phyloP scores from a whole-genome alignment of 129 eudicot genomes.

The Flaveria ramosissima region DNA sequence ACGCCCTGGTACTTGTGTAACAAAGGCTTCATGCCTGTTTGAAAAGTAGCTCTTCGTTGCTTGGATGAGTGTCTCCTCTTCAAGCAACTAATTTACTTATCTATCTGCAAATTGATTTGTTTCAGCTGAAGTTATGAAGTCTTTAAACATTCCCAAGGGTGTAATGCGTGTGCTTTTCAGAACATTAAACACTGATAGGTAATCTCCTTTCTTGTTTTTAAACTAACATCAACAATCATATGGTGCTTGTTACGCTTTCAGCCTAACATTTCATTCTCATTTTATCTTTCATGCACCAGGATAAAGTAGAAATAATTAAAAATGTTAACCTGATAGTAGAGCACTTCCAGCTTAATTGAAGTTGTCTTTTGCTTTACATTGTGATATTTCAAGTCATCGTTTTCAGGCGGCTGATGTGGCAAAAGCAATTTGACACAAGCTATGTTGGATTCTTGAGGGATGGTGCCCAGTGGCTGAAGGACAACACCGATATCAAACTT shows the following conservation, averaged over 20 bases:
- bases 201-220: not conserved
- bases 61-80: not conserved
- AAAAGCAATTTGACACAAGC: constrained; percentile 54
- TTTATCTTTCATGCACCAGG: not conserved
- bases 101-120: constrained; percentile 8
- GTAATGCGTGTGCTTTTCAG: constrained; percentile 69
- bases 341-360: not conserved
- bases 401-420: constrained; percentile 56
- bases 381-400: not conserved
- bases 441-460: constrained; percentile 60
- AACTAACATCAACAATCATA: not conserved
- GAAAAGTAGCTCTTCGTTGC: no score
- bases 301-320: not conserved
- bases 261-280: not conserved
- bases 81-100: not conserved
- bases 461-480: constrained; percentile 68
- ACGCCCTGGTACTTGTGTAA: not conserved
- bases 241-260: not conserved
- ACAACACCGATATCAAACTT: constrained; percentile 72
- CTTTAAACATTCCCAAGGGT: constrained; percentile 59
- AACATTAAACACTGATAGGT: constrained; percentile 69
- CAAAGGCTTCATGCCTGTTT: not conserved
- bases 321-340: constrained; percentile 7
- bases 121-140: constrained; percentile 64
- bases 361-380: not conserved